Percentiles rank a stretch among this genome's conserved stretches.
Evolutionary conservation across 2,329 filamentous ascomycete species (phyloP).

Genomic region (Alternaria gansuensis): DNA sequence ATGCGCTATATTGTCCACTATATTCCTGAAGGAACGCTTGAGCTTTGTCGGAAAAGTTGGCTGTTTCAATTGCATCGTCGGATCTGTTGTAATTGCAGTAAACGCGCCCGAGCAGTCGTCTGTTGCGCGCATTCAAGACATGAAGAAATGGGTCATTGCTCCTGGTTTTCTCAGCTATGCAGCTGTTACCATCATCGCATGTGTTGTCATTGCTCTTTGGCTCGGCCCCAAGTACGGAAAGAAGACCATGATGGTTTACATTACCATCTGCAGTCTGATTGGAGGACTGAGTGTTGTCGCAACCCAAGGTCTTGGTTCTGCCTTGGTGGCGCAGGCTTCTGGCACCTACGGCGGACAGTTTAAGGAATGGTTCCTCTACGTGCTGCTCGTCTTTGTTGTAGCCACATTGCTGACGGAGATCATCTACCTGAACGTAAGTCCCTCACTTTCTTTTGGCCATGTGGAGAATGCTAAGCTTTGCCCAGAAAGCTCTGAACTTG

Average conservation of each 20-base stretch:
- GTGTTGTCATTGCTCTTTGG: constrained; percentile 76
- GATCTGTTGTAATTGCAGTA: constrained; percentile 91
- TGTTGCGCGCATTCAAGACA: constrained; percentile 86
- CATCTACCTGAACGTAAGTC: constrained; percentile 89
- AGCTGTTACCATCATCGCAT: constrained; percentile 81
- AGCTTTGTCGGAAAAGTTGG: constrained; percentile 96
- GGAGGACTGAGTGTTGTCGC: constrained; percentile 94
- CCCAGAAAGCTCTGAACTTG: constrained; percentile 94
- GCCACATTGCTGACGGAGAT: constrained; percentile 91
- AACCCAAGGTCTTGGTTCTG: constrained; percentile 90
- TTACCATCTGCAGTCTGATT: constrained; percentile 94
- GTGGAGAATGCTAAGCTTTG: constrained; percentile 13
- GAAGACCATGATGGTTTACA: constrained; percentile 96
- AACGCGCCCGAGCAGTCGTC: constrained; percentile 89
- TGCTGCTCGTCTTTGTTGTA: constrained; percentile 89
- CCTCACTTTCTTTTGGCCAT: neutral
- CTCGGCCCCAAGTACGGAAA: constrained; percentile 89
- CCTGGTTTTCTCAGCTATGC: constrained; percentile 88
- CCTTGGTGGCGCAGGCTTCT: constrained; percentile 84
- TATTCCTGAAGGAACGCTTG: constrained; percentile 93
- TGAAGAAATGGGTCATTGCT: constrained; percentile 85
- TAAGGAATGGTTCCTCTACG: constrained; percentile 97
- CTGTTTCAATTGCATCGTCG: constrained; percentile 93
- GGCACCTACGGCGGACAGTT: constrained; percentile 79
- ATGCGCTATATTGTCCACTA: constrained; percentile 87